Percentiles rank a stretch among this genome's conserved stretches.
phyloP scores from a whole-genome alignment of 805 yeast species.

The Candida ulmi region DNA sequence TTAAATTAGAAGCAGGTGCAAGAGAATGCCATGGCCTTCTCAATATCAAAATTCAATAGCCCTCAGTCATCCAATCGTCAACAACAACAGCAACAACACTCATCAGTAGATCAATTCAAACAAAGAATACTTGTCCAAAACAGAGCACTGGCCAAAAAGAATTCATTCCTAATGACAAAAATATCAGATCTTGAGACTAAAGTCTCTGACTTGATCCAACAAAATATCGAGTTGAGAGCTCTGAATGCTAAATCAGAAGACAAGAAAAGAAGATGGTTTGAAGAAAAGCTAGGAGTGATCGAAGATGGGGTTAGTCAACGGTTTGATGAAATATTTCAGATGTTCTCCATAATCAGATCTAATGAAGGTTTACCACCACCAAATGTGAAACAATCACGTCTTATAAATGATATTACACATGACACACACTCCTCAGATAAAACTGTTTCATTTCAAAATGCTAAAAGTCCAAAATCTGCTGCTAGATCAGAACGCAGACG shows the following conservation, averaged over 20 bases:
- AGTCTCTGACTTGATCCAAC: constrained; percentile 43
- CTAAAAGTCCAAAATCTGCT: constrained; percentile 18
- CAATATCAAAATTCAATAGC: constrained; percentile 14
- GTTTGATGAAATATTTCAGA: constrained; percentile 39
- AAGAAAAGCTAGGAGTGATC: constrained; percentile 30
- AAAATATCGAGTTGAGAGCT: constrained; percentile 40
- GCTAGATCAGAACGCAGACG: constrained; percentile 26
- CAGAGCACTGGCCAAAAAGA: constrained; percentile 53
- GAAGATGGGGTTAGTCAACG: constrained; percentile 37
- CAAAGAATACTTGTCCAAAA: constrained; percentile 34
- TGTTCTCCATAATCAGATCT: constrained; percentile 35
- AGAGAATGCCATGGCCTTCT: constrained; percentile 20
- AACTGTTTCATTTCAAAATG: constrained; percentile 21
- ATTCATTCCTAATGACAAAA: constrained; percentile 45
- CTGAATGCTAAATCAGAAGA: constrained; percentile 26
- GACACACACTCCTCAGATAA: constrained; percentile 12
- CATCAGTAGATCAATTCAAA: constrained; percentile 13
- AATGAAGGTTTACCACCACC: constrained; percentile 32
- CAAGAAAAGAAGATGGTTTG: constrained; percentile 28
- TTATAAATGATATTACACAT: constrained; percentile 2
- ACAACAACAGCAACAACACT: constrained; percentile 1
- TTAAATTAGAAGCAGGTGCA: not conserved
- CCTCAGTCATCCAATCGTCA: constrained; percentile 8
- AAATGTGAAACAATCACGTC: constrained; percentile 1
- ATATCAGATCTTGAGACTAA: constrained; percentile 48